Conservation (phyloP, 2,329 filamentous ascomycete genomes). For the Diaporthe citri region DNA sequence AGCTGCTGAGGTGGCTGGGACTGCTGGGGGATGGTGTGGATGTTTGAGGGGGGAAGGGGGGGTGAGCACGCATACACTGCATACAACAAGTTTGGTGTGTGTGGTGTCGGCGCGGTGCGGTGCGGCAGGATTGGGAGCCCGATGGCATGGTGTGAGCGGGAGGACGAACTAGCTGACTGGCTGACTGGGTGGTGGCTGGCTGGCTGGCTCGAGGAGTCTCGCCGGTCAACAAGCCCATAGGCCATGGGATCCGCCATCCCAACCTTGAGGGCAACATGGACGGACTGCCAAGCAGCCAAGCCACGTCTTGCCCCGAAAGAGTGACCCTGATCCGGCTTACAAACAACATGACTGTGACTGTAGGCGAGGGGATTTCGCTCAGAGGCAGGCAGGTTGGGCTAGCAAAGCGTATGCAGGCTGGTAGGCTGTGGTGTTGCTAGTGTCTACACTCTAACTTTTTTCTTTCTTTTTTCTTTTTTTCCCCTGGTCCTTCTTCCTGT, state of each 20-base stretch:
- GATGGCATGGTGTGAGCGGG: conserved; percentile 30
- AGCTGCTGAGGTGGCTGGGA: conserved; percentile 20
- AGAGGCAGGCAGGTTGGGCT: neutral
- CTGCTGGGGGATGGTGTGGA: neutral
- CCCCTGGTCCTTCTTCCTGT: neutral
- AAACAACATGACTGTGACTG: neutral
- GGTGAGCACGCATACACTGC: neutral
- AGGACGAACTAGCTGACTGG: conserved; percentile 24
- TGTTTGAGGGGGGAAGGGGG: neutral
- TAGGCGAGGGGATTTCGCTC: neutral
- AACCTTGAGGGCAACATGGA: conserved; percentile 15
- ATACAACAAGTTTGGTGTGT: neutral
- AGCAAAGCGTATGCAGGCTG: neutral
- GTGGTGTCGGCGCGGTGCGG: neutral
- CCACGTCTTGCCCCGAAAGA: conserved; percentile 16
- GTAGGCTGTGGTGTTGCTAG: neutral
- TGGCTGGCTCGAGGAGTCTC: neutral
- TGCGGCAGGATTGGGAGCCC: conserved; percentile 27
- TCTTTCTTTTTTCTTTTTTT: neutral
- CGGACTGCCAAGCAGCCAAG: conserved; percentile 15
- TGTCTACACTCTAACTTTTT: neutral
- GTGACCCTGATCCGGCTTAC: conserved; percentile 17
- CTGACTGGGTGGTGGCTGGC: too few species aligned
- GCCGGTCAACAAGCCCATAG: neutral
- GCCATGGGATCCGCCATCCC: neutral